Percentiles rank a stretch among this genome's conserved stretches.
phyloP scores from a whole-genome alignment of 345 rosid species.

The Linum tenue region DNA sequence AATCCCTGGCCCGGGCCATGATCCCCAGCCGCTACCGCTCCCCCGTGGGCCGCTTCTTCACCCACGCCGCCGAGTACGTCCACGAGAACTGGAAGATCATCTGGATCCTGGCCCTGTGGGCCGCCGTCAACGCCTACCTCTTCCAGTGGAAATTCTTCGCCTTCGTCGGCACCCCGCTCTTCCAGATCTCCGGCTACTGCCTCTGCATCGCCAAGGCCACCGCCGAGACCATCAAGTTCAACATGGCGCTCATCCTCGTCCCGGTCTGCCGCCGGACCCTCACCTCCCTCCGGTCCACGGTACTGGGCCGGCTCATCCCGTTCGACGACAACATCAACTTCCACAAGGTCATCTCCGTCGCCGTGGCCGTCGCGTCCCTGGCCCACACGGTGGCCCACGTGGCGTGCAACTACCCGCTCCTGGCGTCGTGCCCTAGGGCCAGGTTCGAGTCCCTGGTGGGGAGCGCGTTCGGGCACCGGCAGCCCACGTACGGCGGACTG shows the following conservation, averaged over 20 bases:
- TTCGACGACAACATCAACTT: constrained; percentile 91
- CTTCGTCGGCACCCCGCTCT: constrained; percentile 24
- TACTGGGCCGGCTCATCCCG: constrained; percentile 46
- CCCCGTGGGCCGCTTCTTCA: constrained; percentile 41
- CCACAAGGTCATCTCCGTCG: constrained; percentile 56
- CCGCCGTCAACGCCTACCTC: constrained; percentile 34
- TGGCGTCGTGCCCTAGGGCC: constrained; percentile 33
- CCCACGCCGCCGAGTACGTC: constrained; percentile 33
- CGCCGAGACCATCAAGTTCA: constrained; percentile 79
- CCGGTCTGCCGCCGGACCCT: constrained; percentile 78
- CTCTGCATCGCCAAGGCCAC: constrained; percentile 75
- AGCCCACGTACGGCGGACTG: constrained; percentile 54
- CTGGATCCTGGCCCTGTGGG: constrained; percentile 50
- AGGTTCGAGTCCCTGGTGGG: constrained; percentile 43
- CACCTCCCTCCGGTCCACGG: constrained; percentile 56
- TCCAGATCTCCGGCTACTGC: constrained; percentile 67
- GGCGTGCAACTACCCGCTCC: constrained; percentile 48
- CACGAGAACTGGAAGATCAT: constrained; percentile 59
- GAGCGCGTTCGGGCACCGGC: constrained; percentile 35
- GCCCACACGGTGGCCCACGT: constrained; percentile 50
- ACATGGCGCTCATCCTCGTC: constrained; percentile 78
- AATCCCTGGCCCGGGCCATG: constrained; percentile 61
- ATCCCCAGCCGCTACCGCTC: constrained; percentile 65
- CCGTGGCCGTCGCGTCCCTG: constrained; percentile 36
- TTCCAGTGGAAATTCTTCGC: constrained; percentile 50